Evolutionary conservation across 176 grass and related monocot genomes (phyloP).

Genomic region (Lolium perenne): DNA sequence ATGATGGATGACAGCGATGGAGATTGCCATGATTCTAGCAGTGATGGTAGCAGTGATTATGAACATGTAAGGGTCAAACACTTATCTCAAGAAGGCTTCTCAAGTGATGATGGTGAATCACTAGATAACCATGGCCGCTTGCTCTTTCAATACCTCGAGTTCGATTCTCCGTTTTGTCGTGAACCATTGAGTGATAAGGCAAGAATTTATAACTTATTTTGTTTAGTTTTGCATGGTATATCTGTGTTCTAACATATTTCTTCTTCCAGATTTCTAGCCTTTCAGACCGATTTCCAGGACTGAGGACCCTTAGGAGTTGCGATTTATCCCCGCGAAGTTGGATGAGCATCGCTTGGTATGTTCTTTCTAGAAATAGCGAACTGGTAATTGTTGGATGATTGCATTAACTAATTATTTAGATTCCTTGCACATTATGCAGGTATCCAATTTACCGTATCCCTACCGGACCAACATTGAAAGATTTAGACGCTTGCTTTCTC

Average conservation of each 20-base stretch:
- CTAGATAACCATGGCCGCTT: slow-evolving; percentile 39
- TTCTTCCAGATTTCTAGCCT: slow-evolving; percentile 52
- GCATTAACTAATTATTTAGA: not conserved
- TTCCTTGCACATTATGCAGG: slow-evolving; percentile 40
- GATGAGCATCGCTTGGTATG: slow-evolving; percentile 61
- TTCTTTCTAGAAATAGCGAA: not conserved
- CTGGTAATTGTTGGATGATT: not conserved
- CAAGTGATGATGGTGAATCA: slow-evolving; percentile 57
- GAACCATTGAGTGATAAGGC: slow-evolving; percentile 66
- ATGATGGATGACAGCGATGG: slow-evolving; percentile 45
- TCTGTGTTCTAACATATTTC: slow-evolving; percentile 19
- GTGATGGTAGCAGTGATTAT: slow-evolving; percentile 55
- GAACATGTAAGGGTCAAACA: slow-evolving; percentile 47
- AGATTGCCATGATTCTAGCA: slow-evolving; percentile 54
- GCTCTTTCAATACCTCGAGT: slow-evolving; percentile 62
- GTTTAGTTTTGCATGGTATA: not conserved
- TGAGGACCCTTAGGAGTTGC: slow-evolving; percentile 51
- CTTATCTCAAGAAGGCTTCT: slow-evolving; percentile 43
- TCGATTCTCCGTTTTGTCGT: slow-evolving; percentile 56
- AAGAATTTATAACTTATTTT: slow-evolving; percentile 1
- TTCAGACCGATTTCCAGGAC: slow-evolving; percentile 47
- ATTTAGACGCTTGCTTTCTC: slow-evolving; percentile 66
- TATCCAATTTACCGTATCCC: slow-evolving; percentile 72
- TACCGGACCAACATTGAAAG: slow-evolving; percentile 53
- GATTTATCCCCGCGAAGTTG: slow-evolving; percentile 59